Percentiles rank a stretch among this genome's conserved stretches.
Conservation (phyloP, 768 basidiomycete species). For the Pisolithus marmoratus region DNA sequence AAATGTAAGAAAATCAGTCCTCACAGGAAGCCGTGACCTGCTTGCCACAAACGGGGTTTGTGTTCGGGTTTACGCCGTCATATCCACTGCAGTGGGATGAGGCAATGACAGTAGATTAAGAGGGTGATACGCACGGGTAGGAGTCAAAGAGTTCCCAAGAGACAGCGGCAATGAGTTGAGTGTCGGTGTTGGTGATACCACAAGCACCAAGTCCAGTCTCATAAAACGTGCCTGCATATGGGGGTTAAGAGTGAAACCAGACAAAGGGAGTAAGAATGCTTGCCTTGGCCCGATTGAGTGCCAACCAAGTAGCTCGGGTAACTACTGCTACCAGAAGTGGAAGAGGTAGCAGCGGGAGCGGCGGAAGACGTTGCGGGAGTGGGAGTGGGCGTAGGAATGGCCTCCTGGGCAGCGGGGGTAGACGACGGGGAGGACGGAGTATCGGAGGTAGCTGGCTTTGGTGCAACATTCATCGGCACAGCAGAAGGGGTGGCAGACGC, state of each 20-base stretch:
- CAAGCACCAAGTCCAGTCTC: constrained; percentile 36
- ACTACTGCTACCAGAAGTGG: constrained; percentile 2
- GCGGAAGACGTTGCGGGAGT: not conserved
- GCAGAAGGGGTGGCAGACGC: not conserved
- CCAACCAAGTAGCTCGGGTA: constrained; percentile 41
- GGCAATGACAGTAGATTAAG: not conserved
- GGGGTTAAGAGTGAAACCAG: not conserved
- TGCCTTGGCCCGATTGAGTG: constrained; percentile 46
- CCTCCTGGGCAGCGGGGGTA: not conserved
- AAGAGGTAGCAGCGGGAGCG: not conserved
- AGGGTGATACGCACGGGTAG: constrained; percentile 26
- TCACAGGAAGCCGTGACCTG: constrained; percentile 43
- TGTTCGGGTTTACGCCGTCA: constrained; percentile 58
- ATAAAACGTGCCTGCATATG: constrained; percentile 29
- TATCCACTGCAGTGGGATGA: constrained; percentile 40
- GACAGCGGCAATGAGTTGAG: constrained; percentile 33
- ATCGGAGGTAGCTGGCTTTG: constrained; percentile 1
- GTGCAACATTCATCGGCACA: constrained; percentile 18
- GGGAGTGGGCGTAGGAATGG: not conserved
- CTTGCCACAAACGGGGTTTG: constrained; percentile 65
- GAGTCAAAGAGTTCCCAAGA: constrained; percentile 27
- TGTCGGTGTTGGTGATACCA: constrained; percentile 27
- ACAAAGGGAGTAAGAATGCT: not conserved
- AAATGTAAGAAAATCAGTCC: constrained; percentile 8
- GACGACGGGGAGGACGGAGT: not conserved